Percentiles rank a stretch among this genome's conserved stretches.
phyloP scores from a whole-genome alignment of 176 grass and related monocot genomes.

The Oryza nivara region DNA sequence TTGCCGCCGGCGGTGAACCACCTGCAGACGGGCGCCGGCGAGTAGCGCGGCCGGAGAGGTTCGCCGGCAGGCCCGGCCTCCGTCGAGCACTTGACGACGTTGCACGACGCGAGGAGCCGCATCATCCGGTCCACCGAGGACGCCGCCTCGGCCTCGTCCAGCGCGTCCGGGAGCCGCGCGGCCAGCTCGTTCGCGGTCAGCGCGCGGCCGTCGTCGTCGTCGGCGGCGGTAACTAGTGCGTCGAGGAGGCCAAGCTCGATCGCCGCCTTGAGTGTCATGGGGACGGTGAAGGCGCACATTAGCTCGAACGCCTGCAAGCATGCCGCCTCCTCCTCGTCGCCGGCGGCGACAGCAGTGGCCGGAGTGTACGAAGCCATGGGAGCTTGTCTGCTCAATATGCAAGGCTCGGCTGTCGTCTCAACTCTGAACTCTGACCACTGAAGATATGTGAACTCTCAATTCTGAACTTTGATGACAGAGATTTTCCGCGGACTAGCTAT shows the following conservation, averaged over 20 bases:
- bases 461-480: too few species aligned
- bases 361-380: too few species aligned
- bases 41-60: slow-evolving; percentile 7
- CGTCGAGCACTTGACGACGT: too few species aligned
- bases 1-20: slow-evolving; percentile 44
- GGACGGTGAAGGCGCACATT: not conserved
- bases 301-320: not conserved
- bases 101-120: too few species aligned
- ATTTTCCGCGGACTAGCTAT: too few species aligned
- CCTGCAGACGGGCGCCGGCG: slow-evolving; percentile 39
- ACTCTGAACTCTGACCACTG: too few species aligned
- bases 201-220: not conserved
- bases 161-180: not conserved
- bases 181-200: not conserved
- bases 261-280: slow-evolving; percentile 15
- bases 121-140: too few species aligned
- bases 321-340: not conserved
- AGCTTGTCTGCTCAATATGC: too few species aligned
- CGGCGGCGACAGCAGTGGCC: too few species aligned
- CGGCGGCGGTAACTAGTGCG: not conserved
- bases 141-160: not conserved
- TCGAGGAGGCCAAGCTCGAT: not conserved
- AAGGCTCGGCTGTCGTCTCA: too few species aligned
- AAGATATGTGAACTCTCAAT: too few species aligned
- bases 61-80: too few species aligned